Percentiles rank a stretch among this genome's conserved stretches.
Conservation (phyloP, 768 basidiomycete genomes). For the Mycena galericulata region DNA sequence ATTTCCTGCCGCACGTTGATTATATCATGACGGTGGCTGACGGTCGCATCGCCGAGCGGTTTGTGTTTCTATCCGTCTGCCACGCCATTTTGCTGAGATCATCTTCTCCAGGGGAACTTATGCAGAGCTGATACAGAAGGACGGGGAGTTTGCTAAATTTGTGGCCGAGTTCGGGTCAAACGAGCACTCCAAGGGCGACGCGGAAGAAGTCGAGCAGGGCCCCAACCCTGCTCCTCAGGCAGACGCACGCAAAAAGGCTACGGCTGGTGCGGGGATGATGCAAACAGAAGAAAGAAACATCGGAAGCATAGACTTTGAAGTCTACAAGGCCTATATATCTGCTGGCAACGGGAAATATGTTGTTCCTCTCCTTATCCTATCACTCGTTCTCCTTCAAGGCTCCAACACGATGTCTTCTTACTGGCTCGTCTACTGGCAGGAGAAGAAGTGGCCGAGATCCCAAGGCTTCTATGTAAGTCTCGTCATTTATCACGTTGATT, state of each 20-base stretch:
- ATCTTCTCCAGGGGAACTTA: constrained; percentile 69
- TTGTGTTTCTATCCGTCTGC: neutral
- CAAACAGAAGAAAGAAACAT: constrained; percentile 86
- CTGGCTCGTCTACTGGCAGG: constrained; percentile 92
- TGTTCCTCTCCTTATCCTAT: constrained; percentile 73
- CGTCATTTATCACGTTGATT: neutral
- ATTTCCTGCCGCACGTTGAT: constrained; percentile 90
- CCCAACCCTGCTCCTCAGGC: constrained; percentile 45
- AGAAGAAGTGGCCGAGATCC: constrained; percentile 69
- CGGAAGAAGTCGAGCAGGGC: constrained; percentile 60
- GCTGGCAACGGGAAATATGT: constrained; percentile 78
- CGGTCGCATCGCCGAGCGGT: constrained; percentile 79
- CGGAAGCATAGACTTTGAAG: constrained; percentile 69
- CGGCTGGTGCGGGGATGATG: constrained; percentile 71
- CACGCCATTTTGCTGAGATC: neutral
- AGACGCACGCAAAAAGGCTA: constrained; percentile 50
- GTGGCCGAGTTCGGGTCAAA: constrained; percentile 82
- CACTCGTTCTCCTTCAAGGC: constrained; percentile 75
- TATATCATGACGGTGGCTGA: constrained; percentile 85
- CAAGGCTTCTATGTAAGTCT: constrained; percentile 78
- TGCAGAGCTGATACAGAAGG: constrained; percentile 69
- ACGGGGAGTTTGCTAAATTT: constrained; percentile 80
- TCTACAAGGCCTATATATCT: constrained; percentile 72
- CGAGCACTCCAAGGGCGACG: constrained; percentile 63
- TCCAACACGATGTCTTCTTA: constrained; percentile 66